Percentiles rank a stretch among this genome's conserved stretches.
These are phyloP conservation scores for Scleroderma citrinum DNA, from an alignment of 768 basidiomycete genomes.

Conservation along the genomic window DNA sequence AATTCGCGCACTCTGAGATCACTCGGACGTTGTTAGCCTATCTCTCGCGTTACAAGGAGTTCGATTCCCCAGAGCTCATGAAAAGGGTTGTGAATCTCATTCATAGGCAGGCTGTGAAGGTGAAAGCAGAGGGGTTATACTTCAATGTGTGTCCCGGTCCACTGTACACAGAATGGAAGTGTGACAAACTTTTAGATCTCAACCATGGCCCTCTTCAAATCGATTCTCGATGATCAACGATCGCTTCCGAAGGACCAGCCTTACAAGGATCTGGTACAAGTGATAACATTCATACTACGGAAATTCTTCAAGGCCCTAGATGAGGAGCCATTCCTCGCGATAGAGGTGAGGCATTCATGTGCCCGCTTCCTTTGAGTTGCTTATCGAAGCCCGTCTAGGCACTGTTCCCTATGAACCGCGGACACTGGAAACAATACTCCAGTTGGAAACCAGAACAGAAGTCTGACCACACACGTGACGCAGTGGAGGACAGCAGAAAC, in stretches of 20 bases:
- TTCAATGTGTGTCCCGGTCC: constrained; percentile 65
- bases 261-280: constrained; percentile 72
- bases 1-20: constrained; percentile 85
- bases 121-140: constrained; percentile 91
- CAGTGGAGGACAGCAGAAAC: constrained; percentile 30
- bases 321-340: constrained; percentile 78
- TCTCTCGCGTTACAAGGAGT: constrained; percentile 79
- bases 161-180: constrained; percentile 1
- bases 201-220: constrained; percentile 81
- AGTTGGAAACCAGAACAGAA: constrained; percentile 61
- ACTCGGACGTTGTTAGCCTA: constrained; percentile 80
- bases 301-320: constrained; percentile 91
- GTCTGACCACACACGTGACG: constrained; percentile 27
- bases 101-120: constrained; percentile 85
- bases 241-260: constrained; percentile 73
- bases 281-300: constrained; percentile 83
- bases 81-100: constrained; percentile 84
- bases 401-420: constrained; percentile 86
- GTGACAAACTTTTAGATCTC: constrained; percentile 60
- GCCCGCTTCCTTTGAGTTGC: constrained; percentile 7
- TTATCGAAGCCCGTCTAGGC: constrained; percentile 39
- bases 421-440: constrained; percentile 81
- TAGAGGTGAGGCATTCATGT: constrained; percentile 61
- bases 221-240: constrained; percentile 75
- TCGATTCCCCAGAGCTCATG: constrained; percentile 71